Conservation (phyloP, 108 stramenopile genomes). For the Conticribra weissflogii region DNA sequence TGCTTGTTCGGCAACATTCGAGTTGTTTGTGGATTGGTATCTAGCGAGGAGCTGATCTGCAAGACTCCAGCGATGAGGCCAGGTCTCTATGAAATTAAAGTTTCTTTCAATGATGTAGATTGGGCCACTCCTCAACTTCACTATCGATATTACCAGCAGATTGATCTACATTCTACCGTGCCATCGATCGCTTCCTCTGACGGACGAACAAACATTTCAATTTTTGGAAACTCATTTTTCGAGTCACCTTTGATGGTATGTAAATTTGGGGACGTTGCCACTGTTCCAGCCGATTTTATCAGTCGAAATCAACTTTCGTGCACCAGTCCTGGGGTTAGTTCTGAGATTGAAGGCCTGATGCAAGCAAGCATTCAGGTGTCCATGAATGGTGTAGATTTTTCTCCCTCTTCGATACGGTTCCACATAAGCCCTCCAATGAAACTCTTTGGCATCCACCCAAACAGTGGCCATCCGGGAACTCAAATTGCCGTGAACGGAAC, state of each 20-base stretch:
- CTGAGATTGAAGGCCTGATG: neutral
- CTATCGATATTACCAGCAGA: conserved; percentile 17
- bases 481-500: conserved; percentile 34
- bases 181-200: conserved; percentile 32
- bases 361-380: conserved; percentile 23
- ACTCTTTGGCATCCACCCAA: conserved; percentile 26
- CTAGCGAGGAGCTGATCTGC: conserved; percentile 25
- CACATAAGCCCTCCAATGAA: conserved; percentile 11
- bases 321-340: conserved; percentile 14
- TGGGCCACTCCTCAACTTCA: conserved; percentile 10
- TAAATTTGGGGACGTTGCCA: conserved; percentile 37
- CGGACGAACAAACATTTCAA: conserved; percentile 36
- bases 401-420: conserved; percentile 16
- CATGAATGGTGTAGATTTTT: conserved; percentile 49
- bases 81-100: conserved; percentile 22
- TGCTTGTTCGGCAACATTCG: conserved; percentile 30
- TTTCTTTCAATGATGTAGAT: conserved; percentile 44
- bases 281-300: conserved; percentile 22
- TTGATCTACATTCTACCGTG: conserved; percentile 19
- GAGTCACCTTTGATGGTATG: conserved; percentile 13
- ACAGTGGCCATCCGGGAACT: conserved; percentile 36
- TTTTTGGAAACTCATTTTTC: conserved; percentile 50
- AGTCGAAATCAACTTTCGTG: conserved; percentile 25
- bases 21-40: conserved; percentile 23
- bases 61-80: conserved; percentile 24